A percentile compares a stretch with the other conserved stretches of the same genome.
These are phyloP conservation scores for Dryadomyces quercus-mongolicae DNA, from an alignment of 2,329 filamentous ascomycete species.

Conservation along the genomic window DNA sequence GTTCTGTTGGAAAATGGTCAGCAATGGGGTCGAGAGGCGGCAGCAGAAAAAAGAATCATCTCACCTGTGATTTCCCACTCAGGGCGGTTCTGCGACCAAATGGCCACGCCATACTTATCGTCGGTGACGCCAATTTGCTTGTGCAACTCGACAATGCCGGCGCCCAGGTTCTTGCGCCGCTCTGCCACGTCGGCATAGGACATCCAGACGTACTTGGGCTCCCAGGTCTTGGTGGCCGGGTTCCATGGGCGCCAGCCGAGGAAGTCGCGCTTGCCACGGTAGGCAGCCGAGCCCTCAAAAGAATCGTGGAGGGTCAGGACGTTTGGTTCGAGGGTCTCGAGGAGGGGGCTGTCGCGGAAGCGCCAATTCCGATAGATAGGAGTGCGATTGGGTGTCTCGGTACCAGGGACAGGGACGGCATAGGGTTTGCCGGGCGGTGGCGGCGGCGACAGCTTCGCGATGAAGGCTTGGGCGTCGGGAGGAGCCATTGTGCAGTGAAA, in stretches of 20 bases:
- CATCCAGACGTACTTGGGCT: conserved; percentile 69
- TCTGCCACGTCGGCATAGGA: conserved; percentile 69
- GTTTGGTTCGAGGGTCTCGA: conserved; percentile 60
- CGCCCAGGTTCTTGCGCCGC: conserved; percentile 73
- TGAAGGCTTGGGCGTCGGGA: conserved; percentile 25
- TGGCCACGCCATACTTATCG: conserved; percentile 59
- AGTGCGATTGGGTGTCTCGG: conserved; percentile 59
- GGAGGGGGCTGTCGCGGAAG: conserved; percentile 56
- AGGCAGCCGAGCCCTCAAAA: conserved; percentile 57
- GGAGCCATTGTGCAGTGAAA: conserved; percentile 20
- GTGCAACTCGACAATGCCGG: conserved; percentile 74
- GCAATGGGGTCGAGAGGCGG: too few relatives aligned
- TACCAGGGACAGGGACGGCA: conserved; percentile 64
- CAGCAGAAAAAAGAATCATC: conserved; percentile 12
- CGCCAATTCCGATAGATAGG: conserved; percentile 76
- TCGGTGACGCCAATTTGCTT: conserved; percentile 55
- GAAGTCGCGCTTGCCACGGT: conserved; percentile 55
- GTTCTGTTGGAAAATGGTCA: conserved; percentile 39
- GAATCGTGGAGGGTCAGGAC: conserved; percentile 65
- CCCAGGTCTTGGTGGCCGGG: conserved; percentile 56
- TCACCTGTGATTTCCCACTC: conserved; percentile 77
- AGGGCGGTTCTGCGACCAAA: conserved; percentile 80
- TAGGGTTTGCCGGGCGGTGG: conserved; percentile 70
- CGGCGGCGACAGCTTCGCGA: conserved; percentile 42
- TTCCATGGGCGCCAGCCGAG: conserved; percentile 76